Conservation (phyloP, 768 basidiomycete species). For the Dioszegia aurantiaca region DNA sequence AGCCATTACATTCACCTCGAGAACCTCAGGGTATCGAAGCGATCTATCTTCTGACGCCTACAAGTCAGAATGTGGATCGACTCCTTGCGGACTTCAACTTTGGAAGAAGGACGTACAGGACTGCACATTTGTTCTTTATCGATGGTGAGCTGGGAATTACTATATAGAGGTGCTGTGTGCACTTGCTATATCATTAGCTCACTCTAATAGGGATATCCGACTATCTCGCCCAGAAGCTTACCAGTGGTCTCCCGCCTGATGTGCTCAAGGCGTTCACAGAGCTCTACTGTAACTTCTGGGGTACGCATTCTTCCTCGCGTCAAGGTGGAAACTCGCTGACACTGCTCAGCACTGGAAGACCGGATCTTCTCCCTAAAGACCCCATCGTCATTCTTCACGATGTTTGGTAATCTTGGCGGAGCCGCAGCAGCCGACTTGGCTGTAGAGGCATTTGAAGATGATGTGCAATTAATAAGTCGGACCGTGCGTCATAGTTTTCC, state of each 20-base stretch:
- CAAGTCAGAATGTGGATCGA: slow-evolving; percentile 86
- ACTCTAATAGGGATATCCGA: slow-evolving; percentile 67
- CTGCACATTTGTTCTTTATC: slow-evolving; percentile 86
- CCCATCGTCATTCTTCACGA: slow-evolving; percentile 78
- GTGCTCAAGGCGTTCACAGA: slow-evolving; percentile 76
- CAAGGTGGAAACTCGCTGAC: not conserved
- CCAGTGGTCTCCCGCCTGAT: slow-evolving; percentile 71
- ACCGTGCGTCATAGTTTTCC: slow-evolving; percentile 39
- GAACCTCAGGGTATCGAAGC: slow-evolving; percentile 86
- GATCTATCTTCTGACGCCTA: slow-evolving; percentile 90
- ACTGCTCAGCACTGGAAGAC: slow-evolving; percentile 74
- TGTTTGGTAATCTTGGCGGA: slow-evolving; percentile 76
- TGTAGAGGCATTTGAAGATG: slow-evolving; percentile 77
- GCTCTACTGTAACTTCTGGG: slow-evolving; percentile 88
- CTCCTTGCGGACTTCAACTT: slow-evolving; percentile 77
- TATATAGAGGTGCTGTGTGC: too few relatives aligned
- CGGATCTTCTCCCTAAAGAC: slow-evolving; percentile 76
- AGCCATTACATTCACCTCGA: slow-evolving; percentile 77
- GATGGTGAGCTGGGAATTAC: slow-evolving; percentile 74
- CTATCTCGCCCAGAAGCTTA: slow-evolving; percentile 69
- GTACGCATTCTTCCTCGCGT: slow-evolving; percentile 58
- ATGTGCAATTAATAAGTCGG: slow-evolving; percentile 64
- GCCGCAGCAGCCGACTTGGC: slow-evolving; percentile 66
- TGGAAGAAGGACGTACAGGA: slow-evolving; percentile 69
- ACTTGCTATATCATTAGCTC: not conserved